Evolutionary conservation across 2,329 filamentous ascomycete species (phyloP).

Genomic region (Talaromyces sp.): DNA sequence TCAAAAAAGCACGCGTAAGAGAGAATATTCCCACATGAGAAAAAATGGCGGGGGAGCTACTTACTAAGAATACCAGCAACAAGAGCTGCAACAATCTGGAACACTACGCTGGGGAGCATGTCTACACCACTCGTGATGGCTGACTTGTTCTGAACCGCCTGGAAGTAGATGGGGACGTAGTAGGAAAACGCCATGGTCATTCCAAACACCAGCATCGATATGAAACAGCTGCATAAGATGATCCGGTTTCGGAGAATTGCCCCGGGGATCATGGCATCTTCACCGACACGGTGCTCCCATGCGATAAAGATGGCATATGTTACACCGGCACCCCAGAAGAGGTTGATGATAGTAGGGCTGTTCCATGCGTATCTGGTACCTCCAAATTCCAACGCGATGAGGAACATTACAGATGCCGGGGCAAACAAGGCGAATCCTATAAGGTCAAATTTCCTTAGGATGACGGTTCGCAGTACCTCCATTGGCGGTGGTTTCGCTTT

Average conservation of each 20-base stretch:
- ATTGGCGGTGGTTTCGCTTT: conserved; percentile 14
- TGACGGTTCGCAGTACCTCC: neutral
- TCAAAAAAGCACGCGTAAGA: conserved; percentile 6
- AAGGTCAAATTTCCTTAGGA: conserved; percentile 34
- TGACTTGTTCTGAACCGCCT: conserved; percentile 31
- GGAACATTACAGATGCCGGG: conserved; percentile 35
- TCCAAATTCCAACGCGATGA: conserved; percentile 46
- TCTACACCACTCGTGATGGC: conserved; percentile 32
- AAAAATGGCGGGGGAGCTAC: conserved; percentile 4
- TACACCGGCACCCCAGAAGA: conserved; percentile 40
- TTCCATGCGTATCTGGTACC: conserved; percentile 34
- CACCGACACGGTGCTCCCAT: conserved; percentile 35
- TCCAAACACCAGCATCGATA: conserved; percentile 30
- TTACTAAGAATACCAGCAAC: conserved; percentile 27
- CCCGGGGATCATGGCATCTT: conserved; percentile 38
- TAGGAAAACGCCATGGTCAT: conserved; percentile 23
- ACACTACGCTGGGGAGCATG: conserved; percentile 38
- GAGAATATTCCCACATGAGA: too few relatives aligned
- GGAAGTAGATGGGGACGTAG: conserved; percentile 48
- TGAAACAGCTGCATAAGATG: conserved; percentile 29
- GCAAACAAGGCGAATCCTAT: conserved; percentile 36
- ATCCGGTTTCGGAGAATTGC: conserved; percentile 35
- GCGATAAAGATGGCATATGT: conserved; percentile 34
- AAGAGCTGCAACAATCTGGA: conserved; percentile 27
- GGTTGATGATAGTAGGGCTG: conserved; percentile 39